These are phyloP conservation scores for Piloderma croceum DNA, from an alignment of 768 basidiomycete species.

Conservation along the genomic window DNA sequence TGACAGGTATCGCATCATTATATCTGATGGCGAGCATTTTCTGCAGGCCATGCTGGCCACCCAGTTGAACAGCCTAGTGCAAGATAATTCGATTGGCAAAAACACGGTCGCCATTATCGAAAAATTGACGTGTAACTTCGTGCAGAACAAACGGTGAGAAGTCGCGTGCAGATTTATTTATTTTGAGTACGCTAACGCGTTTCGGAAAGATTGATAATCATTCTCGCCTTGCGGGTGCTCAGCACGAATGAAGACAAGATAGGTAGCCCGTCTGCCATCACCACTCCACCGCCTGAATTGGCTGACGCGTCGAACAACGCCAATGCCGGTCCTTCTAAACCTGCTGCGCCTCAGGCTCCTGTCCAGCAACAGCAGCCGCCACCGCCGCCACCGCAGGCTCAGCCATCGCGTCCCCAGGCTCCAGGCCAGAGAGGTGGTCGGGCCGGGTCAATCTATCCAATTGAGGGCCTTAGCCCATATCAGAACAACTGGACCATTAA, in stretches of 20 bases:
- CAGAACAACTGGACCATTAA: constrained; percentile 99
- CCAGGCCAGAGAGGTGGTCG: constrained; percentile 20
- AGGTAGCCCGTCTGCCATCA: constrained; percentile 47
- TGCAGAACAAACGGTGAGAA: constrained; percentile 80
- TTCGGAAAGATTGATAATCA: constrained; percentile 64
- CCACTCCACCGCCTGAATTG: constrained; percentile 11
- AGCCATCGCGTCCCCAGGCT: constrained; percentile 15
- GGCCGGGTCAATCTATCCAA: constrained; percentile 57
- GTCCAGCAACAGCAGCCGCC: neutral
- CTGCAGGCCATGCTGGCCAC: constrained; percentile 95
- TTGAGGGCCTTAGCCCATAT: constrained; percentile 92
- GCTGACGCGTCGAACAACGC: neutral
- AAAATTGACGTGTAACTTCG: constrained; percentile 74
- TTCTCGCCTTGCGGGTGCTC: constrained; percentile 61
- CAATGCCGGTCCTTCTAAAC: constrained; percentile 7
- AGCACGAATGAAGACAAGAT: constrained; percentile 61
- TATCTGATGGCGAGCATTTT: constrained; percentile 85
- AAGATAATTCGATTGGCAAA: constrained; percentile 55
- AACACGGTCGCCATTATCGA: constrained; percentile 66
- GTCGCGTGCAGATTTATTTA: constrained; percentile 7
- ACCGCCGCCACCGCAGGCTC: constrained; percentile 13
- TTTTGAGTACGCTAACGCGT: constrained; percentile 4
- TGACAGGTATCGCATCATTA: constrained; percentile 73
- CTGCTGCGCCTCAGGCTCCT: constrained; percentile 8
- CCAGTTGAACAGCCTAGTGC: constrained; percentile 73